phyloP scores from a whole-genome alignment of 495 filamentous ascomycete species.

The Penicillium lagena region DNA sequence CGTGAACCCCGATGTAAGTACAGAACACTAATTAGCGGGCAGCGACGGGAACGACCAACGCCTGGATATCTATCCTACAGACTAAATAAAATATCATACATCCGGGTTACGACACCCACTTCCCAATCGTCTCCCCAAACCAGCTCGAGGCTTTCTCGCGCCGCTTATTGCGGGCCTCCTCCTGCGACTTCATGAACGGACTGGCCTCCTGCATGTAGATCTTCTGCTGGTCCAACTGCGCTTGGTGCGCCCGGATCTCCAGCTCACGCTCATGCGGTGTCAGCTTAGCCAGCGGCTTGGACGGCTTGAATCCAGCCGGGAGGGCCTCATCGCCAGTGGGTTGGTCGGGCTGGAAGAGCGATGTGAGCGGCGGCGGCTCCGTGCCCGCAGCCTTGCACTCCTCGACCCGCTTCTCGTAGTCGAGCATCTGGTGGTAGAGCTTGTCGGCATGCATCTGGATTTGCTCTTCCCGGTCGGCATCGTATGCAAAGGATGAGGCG shows the following conservation, averaged over 20 bases:
- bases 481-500: slow-evolving; percentile 56
- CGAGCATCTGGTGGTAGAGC: slow-evolving; percentile 78
- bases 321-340: slow-evolving; percentile 26
- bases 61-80: neutral
- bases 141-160: slow-evolving; percentile 51
- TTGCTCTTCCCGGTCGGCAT: slow-evolving; percentile 65
- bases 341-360: slow-evolving; percentile 33
- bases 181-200: slow-evolving; percentile 50
- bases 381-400: slow-evolving; percentile 58
- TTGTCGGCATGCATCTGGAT: slow-evolving; percentile 95
- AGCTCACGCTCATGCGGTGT: slow-evolving; percentile 56
- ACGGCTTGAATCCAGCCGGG: slow-evolving; percentile 36
- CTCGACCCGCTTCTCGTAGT: slow-evolving; percentile 63
- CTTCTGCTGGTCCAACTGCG: slow-evolving; percentile 51
- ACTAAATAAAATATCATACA: too few species aligned
- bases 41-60: neutral
- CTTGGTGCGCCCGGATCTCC: slow-evolving; percentile 57
- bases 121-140: slow-evolving; percentile 48
- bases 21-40: too few species aligned
- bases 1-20: too few species aligned
- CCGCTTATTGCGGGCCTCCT: slow-evolving; percentile 49
- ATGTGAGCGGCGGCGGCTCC: slow-evolving; percentile 31
- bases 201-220: slow-evolving; percentile 47
- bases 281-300: slow-evolving; percentile 50
- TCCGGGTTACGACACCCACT: slow-evolving; percentile 28